A percentile compares a stretch with the other conserved stretches of the same genome.
Conservation (phyloP, 306 rosid genomes). For the Cucurbita moschata region DNA sequence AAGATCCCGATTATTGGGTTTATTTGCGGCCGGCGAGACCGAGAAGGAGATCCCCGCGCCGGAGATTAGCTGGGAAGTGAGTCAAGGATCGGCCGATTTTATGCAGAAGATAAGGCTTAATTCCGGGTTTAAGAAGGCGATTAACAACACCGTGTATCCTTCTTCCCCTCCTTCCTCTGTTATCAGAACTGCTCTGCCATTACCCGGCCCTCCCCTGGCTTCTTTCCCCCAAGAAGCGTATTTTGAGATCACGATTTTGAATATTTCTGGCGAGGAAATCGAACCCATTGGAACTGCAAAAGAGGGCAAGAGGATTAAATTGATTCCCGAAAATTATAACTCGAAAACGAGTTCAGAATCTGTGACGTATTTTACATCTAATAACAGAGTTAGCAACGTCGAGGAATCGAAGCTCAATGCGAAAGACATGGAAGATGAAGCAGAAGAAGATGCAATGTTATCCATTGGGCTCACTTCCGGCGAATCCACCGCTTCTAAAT, state of each 20-base stretch:
- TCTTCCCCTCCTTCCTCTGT: conserved; percentile 27
- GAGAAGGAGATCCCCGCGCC: conserved; percentile 41
- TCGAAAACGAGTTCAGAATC: conserved; percentile 47
- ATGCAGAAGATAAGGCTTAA: conserved; percentile 84
- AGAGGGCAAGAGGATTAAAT: conserved; percentile 66
- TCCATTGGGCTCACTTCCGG: conserved; percentile 57
- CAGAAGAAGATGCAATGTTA: conserved; percentile 32
- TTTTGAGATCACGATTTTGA: conserved; percentile 64
- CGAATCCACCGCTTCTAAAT: conserved; percentile 40
- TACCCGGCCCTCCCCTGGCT: conserved; percentile 73
- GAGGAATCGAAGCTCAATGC: conserved; percentile 42
- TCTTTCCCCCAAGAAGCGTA: conserved; percentile 90
- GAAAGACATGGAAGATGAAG: conserved; percentile 21
- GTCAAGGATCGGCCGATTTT: conserved; percentile 56
- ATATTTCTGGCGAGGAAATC: conserved; percentile 14
- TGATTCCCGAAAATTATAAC: conserved; percentile 31
- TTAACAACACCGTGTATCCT: conserved; percentile 14
- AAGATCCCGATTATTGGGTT: conserved; percentile 40
- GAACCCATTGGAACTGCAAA: conserved; percentile 23
- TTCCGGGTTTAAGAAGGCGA: conserved; percentile 35
- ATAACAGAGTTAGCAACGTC: conserved; percentile 24
- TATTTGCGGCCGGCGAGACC: conserved; percentile 32
- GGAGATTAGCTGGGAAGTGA: conserved; percentile 72
- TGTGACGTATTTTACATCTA: conserved; percentile 32
- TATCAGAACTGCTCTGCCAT: conserved; percentile 51